These are phyloP conservation scores for Castanea crenata DNA, from an alignment of 306 rosid genomes.

Conservation along the genomic window DNA sequence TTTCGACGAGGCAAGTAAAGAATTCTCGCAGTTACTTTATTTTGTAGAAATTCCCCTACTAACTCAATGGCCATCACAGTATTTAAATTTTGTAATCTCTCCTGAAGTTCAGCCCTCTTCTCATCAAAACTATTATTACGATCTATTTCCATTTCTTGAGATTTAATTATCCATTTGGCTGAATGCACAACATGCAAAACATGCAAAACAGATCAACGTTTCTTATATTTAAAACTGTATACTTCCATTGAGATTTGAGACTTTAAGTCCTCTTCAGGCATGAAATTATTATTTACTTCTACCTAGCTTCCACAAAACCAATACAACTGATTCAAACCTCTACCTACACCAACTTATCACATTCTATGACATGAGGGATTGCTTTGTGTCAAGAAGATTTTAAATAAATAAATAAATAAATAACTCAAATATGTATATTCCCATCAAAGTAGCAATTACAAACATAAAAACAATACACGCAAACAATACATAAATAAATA, in stretches of 20 bases:
- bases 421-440: background rate
- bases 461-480: background rate
- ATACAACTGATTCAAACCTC: background rate
- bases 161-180: conserved; percentile 53
- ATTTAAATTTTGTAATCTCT: conserved; percentile 58
- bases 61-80: conserved; percentile 71
- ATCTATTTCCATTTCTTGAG: conserved; percentile 81
- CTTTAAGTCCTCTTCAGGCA: background rate
- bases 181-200: background rate
- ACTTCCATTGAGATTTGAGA: background rate
- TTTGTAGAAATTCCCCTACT: conserved; percentile 73
- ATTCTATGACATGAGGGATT: background rate
- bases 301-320: background rate
- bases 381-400: background rate
- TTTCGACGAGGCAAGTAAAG: conserved; percentile 71
- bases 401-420: too few relatives aligned
- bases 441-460: background rate
- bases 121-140: conserved; percentile 40
- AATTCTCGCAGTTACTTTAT: conserved; percentile 62
- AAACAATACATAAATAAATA: background rate
- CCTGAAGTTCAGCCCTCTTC: conserved; percentile 52
- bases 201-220: background rate
- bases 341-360: background rate
- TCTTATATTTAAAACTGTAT: background rate
- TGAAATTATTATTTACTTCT: background rate